Conservation (phyloP, 768 basidiomycete species). For the Crepidotus variabilis region DNA sequence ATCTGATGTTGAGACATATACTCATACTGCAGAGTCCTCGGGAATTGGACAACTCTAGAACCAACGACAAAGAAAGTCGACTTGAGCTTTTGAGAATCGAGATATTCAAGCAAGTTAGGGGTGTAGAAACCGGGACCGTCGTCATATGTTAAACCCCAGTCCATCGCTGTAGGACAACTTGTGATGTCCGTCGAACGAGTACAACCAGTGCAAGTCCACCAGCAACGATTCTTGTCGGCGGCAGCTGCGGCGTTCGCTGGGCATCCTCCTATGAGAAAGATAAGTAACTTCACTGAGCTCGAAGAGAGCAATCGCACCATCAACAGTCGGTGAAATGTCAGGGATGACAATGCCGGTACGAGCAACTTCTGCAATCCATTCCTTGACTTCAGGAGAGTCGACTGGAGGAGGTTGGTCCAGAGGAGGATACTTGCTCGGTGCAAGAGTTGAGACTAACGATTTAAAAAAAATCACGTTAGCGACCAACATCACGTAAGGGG, state of each 20-base stretch:
- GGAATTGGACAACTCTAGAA: conserved; percentile 72
- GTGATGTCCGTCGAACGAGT: conserved; percentile 64
- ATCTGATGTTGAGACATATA: conserved; percentile 81
- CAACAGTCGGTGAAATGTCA: conserved; percentile 37
- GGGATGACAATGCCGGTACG: conserved; percentile 59
- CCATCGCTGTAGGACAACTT: conserved; percentile 64
- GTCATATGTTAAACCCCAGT: conserved; percentile 60
- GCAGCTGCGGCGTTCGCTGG: conserved; percentile 54
- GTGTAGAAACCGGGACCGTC: conserved; percentile 84
- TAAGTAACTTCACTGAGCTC: conserved; percentile 2
- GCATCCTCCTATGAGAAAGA: conserved; percentile 46
- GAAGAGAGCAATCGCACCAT: conserved; percentile 25
- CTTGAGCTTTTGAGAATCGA: conserved; percentile 59
- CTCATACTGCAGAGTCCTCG: conserved; percentile 64
- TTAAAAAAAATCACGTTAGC: neutral
- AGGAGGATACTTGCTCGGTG: conserved; percentile 57
- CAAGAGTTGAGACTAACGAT: conserved; percentile 35
- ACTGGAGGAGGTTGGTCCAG: conserved; percentile 60
- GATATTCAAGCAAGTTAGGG: conserved; percentile 65
- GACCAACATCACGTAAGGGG: neutral
- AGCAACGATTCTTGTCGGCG: conserved; percentile 54
- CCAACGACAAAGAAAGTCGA: conserved; percentile 89
- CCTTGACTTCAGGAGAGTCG: conserved; percentile 58
- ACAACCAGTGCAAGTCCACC: conserved; percentile 83
- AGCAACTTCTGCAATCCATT: conserved; percentile 66